Evolutionary conservation across 768 basidiomycete genomes (phyloP), one percentile per base, ranked within the genome.

Genomic region (Leccinum longicurvipes): DNA sequence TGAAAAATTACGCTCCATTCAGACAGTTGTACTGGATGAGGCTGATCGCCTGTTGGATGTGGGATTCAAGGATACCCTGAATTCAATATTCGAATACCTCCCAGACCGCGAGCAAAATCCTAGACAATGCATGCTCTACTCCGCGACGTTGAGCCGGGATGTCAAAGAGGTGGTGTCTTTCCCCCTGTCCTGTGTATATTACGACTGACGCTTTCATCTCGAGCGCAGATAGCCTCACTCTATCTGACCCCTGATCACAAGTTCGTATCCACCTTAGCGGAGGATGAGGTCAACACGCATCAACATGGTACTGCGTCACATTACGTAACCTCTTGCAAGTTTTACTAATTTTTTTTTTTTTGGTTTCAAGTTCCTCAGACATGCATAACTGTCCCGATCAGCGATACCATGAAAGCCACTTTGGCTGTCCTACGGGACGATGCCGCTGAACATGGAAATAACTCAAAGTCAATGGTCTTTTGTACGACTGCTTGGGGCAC

Each of bases 41-140:
- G 88, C 87, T 11, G 89, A 91, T 67, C 75, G 88, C 31, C 68
- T 91, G 15, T 76, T 90, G 19, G 89, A 90, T 63, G 79, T 86
- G 64, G 88, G 89, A 48, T 91, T 91, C 66, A 82, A 79, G 45
- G 78, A 77, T 9, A 83, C 85, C 41, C 73, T 91, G 56, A 83
- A 87, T 64, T 83, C 83, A 52, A 86, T 91, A 53, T 67, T 86
- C 9, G 25, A 56, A 0, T 67, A 64, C 55, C 64, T 81, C 32
- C 79, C 79, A 2, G 60, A 74, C 29, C 69, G 71, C 44, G 76
- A 75, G 48, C 74, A 79, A 56, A 76, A 83, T 10, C 82, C 79
- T 4, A 79, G 87, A 56, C 88, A 83, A 73, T 74, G 85, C 68
- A 58, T 89, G 77, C 72, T 81, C 73, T 91, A 87, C 66, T 87